These are phyloP conservation scores for Cladosporium sp. DNA, from an alignment of 2,329 filamentous ascomycete genomes.

Conservation along the genomic window DNA sequence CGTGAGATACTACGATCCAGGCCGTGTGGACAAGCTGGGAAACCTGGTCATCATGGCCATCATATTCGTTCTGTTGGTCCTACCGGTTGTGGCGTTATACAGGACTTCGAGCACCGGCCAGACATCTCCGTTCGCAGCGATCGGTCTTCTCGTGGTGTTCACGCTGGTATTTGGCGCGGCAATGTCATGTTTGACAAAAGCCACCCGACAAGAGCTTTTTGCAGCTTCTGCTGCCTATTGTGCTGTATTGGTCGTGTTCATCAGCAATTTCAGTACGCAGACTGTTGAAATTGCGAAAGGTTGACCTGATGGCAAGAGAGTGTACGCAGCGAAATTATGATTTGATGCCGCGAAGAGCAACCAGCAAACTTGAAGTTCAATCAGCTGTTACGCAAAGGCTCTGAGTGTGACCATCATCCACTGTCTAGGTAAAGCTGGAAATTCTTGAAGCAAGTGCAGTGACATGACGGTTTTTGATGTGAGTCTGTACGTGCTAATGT, in stretches of 20 bases:
- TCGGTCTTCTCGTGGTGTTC: slow-evolving; percentile 41
- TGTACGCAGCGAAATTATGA: neutral
- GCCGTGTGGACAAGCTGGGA: slow-evolving; percentile 37
- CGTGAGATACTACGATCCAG: slow-evolving; percentile 35
- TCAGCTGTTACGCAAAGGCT: no score
- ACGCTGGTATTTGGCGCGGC: slow-evolving; percentile 30
- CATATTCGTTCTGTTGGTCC: slow-evolving; percentile 39
- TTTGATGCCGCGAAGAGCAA: no score
- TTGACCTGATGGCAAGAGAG: neutral
- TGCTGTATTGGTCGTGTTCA: slow-evolving; percentile 26
- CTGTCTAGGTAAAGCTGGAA: no score
- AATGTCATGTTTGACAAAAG: slow-evolving; percentile 22
- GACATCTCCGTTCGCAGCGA: slow-evolving; percentile 35
- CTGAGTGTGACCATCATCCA: no score
- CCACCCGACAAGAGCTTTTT: slow-evolving; percentile 24
- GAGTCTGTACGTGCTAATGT: no score
- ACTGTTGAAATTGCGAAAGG: neutral
- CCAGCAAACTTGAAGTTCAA: no score
- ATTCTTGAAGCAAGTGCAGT: no score
- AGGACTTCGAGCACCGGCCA: slow-evolving; percentile 29
- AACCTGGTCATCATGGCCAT: slow-evolving; percentile 40
- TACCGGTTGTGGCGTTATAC: slow-evolving; percentile 40
- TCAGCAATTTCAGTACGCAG: slow-evolving; percentile 21
- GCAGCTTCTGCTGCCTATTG: slow-evolving; percentile 24
- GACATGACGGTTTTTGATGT: no score